phyloP scores from a whole-genome alignment of 2,329 filamentous ascomycete genomes.

The Canariomyces notabilis region DNA sequence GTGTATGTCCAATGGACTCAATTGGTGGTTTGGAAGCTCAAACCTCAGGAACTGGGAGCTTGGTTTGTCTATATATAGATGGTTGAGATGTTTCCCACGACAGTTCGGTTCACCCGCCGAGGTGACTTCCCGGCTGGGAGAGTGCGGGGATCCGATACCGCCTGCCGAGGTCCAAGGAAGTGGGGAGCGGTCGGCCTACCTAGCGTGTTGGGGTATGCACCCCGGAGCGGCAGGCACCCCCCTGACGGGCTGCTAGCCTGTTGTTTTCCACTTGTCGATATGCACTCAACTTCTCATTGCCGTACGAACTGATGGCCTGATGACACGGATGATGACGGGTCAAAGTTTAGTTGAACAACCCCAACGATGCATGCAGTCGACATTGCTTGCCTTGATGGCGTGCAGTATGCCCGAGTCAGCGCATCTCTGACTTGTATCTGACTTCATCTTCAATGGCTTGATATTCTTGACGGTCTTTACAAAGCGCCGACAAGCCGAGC shows the following conservation, averaged over 20 bases:
- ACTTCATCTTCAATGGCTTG: background rate
- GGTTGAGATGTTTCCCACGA: background rate
- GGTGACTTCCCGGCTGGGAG: background rate
- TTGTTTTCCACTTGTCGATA: background rate
- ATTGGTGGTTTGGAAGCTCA: background rate
- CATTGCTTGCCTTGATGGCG: background rate
- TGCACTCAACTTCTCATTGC: too few species aligned
- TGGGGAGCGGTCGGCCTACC: background rate
- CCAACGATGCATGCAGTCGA: background rate
- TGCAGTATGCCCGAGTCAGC: background rate
- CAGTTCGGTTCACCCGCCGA: background rate
- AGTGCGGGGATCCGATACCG: conserved; percentile 18
- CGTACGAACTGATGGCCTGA: too few species aligned
- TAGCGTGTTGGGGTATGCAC: conserved; percentile 4
- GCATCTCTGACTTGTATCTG: background rate
- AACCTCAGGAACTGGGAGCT: background rate
- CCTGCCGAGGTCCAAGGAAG: conserved; percentile 18
- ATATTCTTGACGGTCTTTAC: background rate
- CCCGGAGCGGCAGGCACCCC: conserved; percentile 4
- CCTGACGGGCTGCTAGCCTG: background rate
- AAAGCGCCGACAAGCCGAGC: background rate
- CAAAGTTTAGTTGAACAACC: too few species aligned
- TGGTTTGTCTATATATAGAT: background rate
- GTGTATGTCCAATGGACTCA: background rate
- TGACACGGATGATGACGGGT: too few species aligned